Evolutionary conservation across 2,329 filamentous ascomycete species (phyloP).

Genomic region (Dactylonectria estremocensis): DNA sequence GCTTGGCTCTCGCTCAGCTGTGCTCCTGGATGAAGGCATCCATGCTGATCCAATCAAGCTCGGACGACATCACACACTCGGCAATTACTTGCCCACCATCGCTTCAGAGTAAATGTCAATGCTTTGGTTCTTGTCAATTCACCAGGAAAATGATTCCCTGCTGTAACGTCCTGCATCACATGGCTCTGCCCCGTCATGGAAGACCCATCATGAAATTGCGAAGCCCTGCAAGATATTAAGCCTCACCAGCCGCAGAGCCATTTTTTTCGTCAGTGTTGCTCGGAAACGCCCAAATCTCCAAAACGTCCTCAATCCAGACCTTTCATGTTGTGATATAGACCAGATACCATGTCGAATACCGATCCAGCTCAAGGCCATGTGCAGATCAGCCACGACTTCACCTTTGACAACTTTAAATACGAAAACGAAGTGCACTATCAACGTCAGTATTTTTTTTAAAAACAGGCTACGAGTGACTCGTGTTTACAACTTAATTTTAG

Average conservation of each 20-base stretch:
- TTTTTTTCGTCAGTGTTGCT: too few species aligned
- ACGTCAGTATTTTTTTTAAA: conserved; percentile 22
- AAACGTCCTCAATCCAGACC: too few species aligned
- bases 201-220: neutral
- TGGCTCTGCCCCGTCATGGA: neutral
- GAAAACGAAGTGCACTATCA: conserved; percentile 33
- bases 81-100: too few species aligned
- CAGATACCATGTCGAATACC: neutral
- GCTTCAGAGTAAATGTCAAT: neutral
- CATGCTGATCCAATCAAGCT: neutral
- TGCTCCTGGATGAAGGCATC: neutral
- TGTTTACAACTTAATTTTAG: conserved; percentile 6
- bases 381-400: conserved; percentile 36
- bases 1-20: neutral
- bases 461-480: neutral
- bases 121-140: neutral
- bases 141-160: conserved; percentile 2
- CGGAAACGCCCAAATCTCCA: too few species aligned
- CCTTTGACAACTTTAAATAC: conserved; percentile 35
- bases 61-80: neutral
- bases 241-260: neutral
- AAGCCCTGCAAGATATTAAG: neutral
- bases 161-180: neutral
- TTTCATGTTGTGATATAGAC: too few species aligned
- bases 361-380: conserved; percentile 26